Conservation (phyloP, 257 asterid species). For the Oldenlandia corymbosa region DNA sequence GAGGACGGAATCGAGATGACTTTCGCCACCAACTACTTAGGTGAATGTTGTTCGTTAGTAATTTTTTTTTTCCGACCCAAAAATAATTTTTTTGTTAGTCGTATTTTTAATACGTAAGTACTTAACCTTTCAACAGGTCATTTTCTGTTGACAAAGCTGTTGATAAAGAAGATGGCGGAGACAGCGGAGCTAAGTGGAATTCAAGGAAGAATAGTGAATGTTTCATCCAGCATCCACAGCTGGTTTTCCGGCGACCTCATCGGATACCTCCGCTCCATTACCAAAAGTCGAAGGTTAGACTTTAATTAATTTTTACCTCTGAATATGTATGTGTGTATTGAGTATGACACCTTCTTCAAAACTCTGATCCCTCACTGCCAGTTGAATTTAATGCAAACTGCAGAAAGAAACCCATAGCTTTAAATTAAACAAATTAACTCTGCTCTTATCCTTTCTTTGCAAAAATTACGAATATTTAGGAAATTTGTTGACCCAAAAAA, state of each 20-base stretch:
- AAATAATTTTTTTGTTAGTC: too few species aligned
- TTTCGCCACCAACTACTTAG: constrained; percentile 86
- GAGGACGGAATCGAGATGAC: constrained; percentile 98
- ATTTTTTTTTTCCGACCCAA: too few species aligned
- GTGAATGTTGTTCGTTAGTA: constrained; percentile 23
- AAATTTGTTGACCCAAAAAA: neutral
- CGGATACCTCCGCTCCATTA: constrained; percentile 52
- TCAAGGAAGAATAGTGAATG: constrained; percentile 89
- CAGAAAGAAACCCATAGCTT: neutral
- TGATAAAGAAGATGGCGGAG: constrained; percentile 63
- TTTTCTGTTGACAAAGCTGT: constrained; percentile 68
- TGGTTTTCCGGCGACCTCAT: constrained; percentile 91
- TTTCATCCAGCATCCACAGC: constrained; percentile 75
- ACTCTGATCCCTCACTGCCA: constrained; percentile 3
- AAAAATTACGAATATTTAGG: neutral
- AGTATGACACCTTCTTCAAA: neutral
- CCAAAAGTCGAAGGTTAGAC: constrained; percentile 76
- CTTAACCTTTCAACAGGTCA: too few species aligned
- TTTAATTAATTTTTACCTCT: too few species aligned
- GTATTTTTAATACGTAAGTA: too few species aligned
- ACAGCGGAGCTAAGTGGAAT: constrained; percentile 53
- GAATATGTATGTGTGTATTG: too few species aligned
- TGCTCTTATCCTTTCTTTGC: neutral
- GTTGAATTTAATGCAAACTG: constrained; percentile 28
- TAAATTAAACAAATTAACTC: neutral